Evolutionary conservation across 306 rosid genomes (phyloP), one percentile per base, ranked within the genome.

Genomic region (Trifolium fragiferum): DNA sequence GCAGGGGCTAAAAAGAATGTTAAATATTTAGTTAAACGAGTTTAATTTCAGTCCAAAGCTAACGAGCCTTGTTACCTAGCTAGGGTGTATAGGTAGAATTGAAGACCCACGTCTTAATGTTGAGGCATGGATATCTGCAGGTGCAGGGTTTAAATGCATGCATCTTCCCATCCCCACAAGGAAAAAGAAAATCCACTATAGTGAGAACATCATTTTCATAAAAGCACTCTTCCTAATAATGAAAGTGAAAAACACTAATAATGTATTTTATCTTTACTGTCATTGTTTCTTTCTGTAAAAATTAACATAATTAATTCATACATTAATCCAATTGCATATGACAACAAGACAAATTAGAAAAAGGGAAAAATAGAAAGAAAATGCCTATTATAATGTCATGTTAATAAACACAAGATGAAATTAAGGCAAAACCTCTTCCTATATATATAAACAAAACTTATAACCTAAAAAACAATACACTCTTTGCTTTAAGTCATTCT

Each of bases 371-470:
- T 8, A 50, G 32, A 57, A 74, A 75, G 54, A 78, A 80, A 60
- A 49, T 38, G 67, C 65, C 70, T 63, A 35, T 66, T 15, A 71
- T 67, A 44, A 71, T 67, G 57, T 66, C 78, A 71, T 55, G 79
- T 59, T 46, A 82, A 70, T 75, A 60, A 50, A 76, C 50, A 64
- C 67, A 44, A 68, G 2, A 49, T 47, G 25, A 20, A 78, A 61
- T 47, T 6, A 73, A 75, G 69, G 80, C 84, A 77, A 83, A 83
- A 79, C 76, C 62, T 64, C 66, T 41, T 60, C 40, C 47, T 40
- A 55, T 72, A 59, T 59, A 50, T 47, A 50, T 47, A 80, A 81
- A 21, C 47, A 70, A 70, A 62, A 15, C 68, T 12, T 9, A 57
- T 32, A 46, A 18, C 51, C 72, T 40, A 72, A 47, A n/a, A 38